Base-by-base conservation (phyloP, 1,284 basidiomycete species). In the Irpex sp. region DNA sequence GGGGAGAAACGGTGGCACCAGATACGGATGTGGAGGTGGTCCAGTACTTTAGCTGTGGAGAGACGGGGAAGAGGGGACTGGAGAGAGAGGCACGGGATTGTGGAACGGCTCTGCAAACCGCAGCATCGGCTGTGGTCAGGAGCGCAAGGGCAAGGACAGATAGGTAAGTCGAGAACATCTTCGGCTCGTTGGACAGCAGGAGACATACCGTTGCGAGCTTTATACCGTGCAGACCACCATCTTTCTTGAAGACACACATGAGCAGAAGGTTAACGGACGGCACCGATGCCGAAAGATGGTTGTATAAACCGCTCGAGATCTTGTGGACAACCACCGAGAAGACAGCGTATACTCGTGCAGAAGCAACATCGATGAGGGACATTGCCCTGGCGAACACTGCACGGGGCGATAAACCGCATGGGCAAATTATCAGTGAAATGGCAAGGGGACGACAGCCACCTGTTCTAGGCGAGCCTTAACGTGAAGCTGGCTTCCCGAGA, bases 41-140 rank as follows among this genome's bases (percentile, higher is more conserved):
- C 79, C 80, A 81, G 19, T 76, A 78, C 49, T 70, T 66, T 56
- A 67, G 64, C 36, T 61, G 66, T 61, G 59, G 70, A 7, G 67
- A 56, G 53, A 79, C 72, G 18, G 82, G 82, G 74, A 83, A 83
- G 57, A 83, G 75, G 21, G 54, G 53, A 23, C 57, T 58, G 28
- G 58, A 59, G 58, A 57, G 42, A 6, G 60, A 45, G n/a, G 56
- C 51, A 18, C 16, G 12, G 4, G 39, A 45, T 12, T 45, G 39
- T 1, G 60, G 18, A 1, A 37, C 19, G 33, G 28, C 52, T 36
- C n/a, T 28, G 2, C 28, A 36, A 5, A 54, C 14, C n/a, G 52
- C 52, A 23, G 23, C 52, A 1, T 54, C 21, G 19, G 21, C 28
- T 36, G 52, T 18, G 28, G 33, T 16, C 23, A 21, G 14, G 12